phyloP scores from a whole-genome alignment of 1,139 yeast genomes.

The Pichia sp. region DNA sequence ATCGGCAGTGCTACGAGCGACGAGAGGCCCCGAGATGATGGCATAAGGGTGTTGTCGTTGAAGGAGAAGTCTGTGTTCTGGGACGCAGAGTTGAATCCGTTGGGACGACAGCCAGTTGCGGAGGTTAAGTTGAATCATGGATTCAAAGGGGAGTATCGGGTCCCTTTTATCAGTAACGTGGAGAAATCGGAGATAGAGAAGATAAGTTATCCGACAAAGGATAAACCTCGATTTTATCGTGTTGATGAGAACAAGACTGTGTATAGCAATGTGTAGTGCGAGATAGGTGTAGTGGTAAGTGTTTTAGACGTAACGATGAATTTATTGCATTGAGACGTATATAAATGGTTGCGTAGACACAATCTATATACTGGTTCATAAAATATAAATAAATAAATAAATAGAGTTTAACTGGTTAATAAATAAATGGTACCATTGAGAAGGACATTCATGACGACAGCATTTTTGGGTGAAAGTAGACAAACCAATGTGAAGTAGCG shows the following conservation, averaged over 20 bases:
- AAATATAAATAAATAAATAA: constrained; percentile 5
- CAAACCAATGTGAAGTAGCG: neutral
- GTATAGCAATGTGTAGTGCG: constrained; percentile 12
- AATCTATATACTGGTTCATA: neutral
- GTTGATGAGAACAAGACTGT: constrained; percentile 19
- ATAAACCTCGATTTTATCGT: constrained; percentile 34
- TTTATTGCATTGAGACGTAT: constrained; percentile 1
- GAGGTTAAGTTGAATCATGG: constrained; percentile 28
- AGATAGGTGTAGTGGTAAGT: neutral
- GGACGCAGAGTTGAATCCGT: constrained; percentile 43
- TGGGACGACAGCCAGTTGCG: constrained; percentile 27
- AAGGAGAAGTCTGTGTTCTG: constrained; percentile 35
- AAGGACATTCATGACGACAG: neutral
- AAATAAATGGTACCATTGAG: neutral
- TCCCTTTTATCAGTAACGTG: constrained; percentile 8
- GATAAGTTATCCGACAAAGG: constrained; percentile 29
- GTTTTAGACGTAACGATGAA: constrained; percentile 2
- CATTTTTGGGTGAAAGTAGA: neutral
- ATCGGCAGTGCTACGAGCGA: neutral
- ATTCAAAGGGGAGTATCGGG: neutral
- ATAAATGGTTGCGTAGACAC: neutral
- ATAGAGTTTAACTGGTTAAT: neutral
- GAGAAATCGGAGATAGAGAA: neutral
- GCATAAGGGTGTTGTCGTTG: neutral
- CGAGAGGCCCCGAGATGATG: neutral